Percentiles rank a stretch among this genome's conserved stretches.
phyloP scores from a whole-genome alignment of 2,329 filamentous ascomycete genomes.

The Diplodia scrobiculata region DNA sequence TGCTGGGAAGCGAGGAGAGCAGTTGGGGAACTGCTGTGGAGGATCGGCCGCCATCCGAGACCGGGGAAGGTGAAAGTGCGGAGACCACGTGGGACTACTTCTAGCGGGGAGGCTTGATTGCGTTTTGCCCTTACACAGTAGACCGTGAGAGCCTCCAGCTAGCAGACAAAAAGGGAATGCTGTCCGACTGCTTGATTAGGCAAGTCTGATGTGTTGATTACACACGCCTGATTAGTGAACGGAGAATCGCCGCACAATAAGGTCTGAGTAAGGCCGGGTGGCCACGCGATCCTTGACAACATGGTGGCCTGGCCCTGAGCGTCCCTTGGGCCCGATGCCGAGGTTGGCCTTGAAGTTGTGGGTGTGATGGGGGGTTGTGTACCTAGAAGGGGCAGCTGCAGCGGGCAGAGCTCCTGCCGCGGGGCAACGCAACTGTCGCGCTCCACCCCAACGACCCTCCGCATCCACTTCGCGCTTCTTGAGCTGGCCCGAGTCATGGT shows the following conservation, averaged over 20 bases:
- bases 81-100: neutral
- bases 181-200: neutral
- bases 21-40: conserved; percentile 48
- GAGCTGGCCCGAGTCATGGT: conserved; percentile 1
- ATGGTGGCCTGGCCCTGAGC: neutral
- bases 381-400: no score
- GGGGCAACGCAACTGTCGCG: neutral
- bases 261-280: neutral
- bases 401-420: neutral
- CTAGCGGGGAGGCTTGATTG: neutral
- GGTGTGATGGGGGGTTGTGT: neutral
- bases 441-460: neutral
- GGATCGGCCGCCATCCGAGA: conserved; percentile 46
- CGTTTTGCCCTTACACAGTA: neutral
- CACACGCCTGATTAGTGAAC: conserved; percentile 15
- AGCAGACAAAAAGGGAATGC: neutral
- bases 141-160: neutral
- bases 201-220: neutral
- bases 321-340: no score
- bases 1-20: conserved; percentile 48
- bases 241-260: neutral
- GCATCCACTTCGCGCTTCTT: neutral
- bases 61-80: neutral
- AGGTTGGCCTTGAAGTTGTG: neutral
- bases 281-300: neutral